Evolutionary conservation across 2,329 filamentous ascomycete species (phyloP), one percentile per base, ranked within the genome.

Genomic region (Beauveria australis): DNA sequence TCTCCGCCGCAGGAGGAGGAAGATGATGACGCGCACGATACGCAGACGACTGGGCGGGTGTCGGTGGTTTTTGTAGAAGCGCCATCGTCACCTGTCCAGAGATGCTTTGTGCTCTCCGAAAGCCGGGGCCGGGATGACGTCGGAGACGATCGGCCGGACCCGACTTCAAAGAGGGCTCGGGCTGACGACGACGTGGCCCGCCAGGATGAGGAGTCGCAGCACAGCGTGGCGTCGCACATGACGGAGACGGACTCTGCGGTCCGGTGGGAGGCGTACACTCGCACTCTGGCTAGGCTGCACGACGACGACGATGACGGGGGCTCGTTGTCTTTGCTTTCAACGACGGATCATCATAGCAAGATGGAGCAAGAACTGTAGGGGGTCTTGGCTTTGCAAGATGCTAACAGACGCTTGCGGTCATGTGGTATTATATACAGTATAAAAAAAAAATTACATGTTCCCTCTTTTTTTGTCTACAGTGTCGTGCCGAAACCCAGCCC

Each of bases 401-500:
- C 10, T 37, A 37, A 16, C 7, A 54, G n/a, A 26, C 16, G 53
- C 53, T 57, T 53, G 6, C 9, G 26, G 30, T 26, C 12, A n/a
- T 14, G 48, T 33, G 40, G 12, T 33, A 33, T 26, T 33, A 33
- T 26, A 22, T 40, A 46, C 43, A 37, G 33, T 37, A 30, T 19
- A 5, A 10, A 7, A 33, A 10, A 14, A 3, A 24, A 33, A 47
- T 40, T 7, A 14, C 26, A n/a, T 12, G n/a, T 30, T 3, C 16
- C 14, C n/a, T 26, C 3, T 41, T 16, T 18, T 37, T 47, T 37
- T 33, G 10, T 53, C 43, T 62, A 62, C 56, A 62, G 47, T n/a
- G 9, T 60, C 19, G 30, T 40, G 44, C 61, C 61, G n/a, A 62
- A 62, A 3, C 61, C 61, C 40, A 62, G n/a, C 8, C 88, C 88